Percentiles rank a stretch among this genome's conserved stretches.
phyloP scores from a whole-genome alignment of 2,329 filamentous ascomycete species.

The Colletotrichum costaricense region DNA sequence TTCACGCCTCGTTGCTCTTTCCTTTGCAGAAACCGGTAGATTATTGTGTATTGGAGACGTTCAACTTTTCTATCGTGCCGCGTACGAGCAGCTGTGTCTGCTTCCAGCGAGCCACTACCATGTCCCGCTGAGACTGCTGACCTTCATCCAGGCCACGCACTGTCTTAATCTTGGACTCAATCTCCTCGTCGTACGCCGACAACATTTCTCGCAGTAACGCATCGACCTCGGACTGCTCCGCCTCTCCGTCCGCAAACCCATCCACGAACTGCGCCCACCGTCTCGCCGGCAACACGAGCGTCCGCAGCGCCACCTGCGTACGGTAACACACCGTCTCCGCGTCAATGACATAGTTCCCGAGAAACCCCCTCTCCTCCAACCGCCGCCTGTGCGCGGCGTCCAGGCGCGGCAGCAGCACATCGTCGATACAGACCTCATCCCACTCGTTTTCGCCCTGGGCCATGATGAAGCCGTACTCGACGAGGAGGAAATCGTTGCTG shows the following conservation, averaged over 20 bases:
- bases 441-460: slow-evolving; percentile 58
- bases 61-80: slow-evolving; percentile 46
- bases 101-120: slow-evolving; percentile 53
- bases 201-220: slow-evolving; percentile 51
- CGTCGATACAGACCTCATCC: slow-evolving; percentile 62
- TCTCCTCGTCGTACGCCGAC: slow-evolving; percentile 47
- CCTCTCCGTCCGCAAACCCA: slow-evolving; percentile 57
- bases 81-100: slow-evolving; percentile 54
- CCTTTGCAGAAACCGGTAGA: neutral
- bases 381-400: slow-evolving; percentile 45
- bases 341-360: slow-evolving; percentile 64
- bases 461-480: slow-evolving; percentile 71
- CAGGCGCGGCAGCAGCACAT: slow-evolving; percentile 55
- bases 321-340: slow-evolving; percentile 62
- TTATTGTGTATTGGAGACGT: neutral
- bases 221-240: slow-evolving; percentile 52
- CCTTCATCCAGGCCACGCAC: slow-evolving; percentile 44
- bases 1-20: neutral
- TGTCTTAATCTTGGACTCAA: slow-evolving; percentile 44
- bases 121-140: slow-evolving; percentile 48
- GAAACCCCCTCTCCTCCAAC: slow-evolving; percentile 60
- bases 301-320: slow-evolving; percentile 64
- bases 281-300: slow-evolving; percentile 46
- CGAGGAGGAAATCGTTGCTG: slow-evolving; percentile 77
- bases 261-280: slow-evolving; percentile 61